phyloP scores from a whole-genome alignment of 139 green algal species.

The Coelastrella sp. region DNA sequence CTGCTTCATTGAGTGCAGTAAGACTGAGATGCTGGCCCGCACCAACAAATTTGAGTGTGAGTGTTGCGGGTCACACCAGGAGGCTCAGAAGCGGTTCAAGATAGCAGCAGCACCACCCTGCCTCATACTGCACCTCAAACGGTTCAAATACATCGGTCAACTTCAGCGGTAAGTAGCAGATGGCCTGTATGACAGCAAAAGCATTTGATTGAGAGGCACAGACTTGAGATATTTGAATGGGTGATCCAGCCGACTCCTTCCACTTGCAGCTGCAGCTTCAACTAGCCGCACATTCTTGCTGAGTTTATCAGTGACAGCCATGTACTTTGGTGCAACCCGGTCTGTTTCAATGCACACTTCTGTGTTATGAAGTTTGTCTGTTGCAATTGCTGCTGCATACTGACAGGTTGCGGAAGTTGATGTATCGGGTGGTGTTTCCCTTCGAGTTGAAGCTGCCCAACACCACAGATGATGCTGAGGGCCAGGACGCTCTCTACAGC shows the following conservation, averaged over 20 bases:
- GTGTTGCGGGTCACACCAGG: constrained; percentile 89
- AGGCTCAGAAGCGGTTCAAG: constrained; percentile 95
- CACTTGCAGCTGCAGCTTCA: too few relatives aligned
- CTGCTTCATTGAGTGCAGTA: constrained; percentile 53
- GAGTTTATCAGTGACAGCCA: background rate
- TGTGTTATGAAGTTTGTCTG: background rate
- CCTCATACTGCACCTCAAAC: constrained; percentile 96
- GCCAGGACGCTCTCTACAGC: constrained; percentile 80
- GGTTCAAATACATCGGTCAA: constrained; percentile 95
- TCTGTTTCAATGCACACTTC: background rate
- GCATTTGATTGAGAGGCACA: too few relatives aligned
- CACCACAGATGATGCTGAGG: constrained; percentile 77
- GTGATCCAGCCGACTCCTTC: too few relatives aligned
- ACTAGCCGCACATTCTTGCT: too few relatives aligned
- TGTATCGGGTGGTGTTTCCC: constrained; percentile 97
- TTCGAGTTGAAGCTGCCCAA: constrained; percentile 96
- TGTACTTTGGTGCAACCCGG: background rate
- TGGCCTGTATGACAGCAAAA: too few relatives aligned
- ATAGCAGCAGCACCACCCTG: constrained; percentile 85
- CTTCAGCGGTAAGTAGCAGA: constrained; percentile 50
- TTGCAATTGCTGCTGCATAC: background rate
- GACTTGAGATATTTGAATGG: too few relatives aligned
- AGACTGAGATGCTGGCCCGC: constrained; percentile 85
- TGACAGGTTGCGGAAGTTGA: constrained; percentile 92
- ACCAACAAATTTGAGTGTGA: constrained; percentile 99